Conservation (phyloP, 75 land plant genomes). For the Ceratopteris richardii region DNA sequence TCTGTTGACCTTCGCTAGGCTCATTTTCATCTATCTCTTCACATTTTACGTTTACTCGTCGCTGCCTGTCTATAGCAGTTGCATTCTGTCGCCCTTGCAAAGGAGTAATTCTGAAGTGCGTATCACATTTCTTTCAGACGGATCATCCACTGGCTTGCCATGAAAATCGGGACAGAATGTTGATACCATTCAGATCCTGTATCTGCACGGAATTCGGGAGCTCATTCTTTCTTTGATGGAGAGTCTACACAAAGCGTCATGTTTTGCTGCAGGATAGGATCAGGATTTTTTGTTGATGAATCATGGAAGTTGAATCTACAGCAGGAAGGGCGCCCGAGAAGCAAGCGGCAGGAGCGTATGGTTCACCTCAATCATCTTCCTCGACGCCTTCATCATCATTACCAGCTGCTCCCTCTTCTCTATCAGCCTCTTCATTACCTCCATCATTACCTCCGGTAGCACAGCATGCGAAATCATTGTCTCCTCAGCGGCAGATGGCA, state of each 20-base stretch:
- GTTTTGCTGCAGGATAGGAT: background rate
- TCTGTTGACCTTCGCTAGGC: too few species aligned
- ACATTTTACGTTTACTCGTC: too few species aligned
- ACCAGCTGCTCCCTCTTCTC: background rate
- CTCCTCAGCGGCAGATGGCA: background rate
- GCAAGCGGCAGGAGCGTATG: background rate
- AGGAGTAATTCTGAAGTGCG: too few species aligned
- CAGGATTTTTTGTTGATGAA: background rate
- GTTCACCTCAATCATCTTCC: background rate
- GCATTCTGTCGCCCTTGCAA: too few species aligned
- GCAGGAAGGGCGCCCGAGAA: background rate
- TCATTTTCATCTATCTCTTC: too few species aligned
- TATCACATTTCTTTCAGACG: too few species aligned
- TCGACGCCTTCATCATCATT: background rate
- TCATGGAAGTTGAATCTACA: slow-evolving; percentile 1
- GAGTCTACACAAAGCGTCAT: background rate
- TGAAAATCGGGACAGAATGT: too few species aligned
- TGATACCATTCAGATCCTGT: too few species aligned
- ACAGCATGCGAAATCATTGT: background rate
- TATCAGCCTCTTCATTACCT: background rate
- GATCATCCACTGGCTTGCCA: too few species aligned
- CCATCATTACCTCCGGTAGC: slow-evolving; percentile 2
- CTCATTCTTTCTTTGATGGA: background rate
- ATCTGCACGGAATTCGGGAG: too few species aligned
- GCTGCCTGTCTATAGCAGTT: too few species aligned